Conservation (phyloP, 805 yeast genomes). For the Debaryomyces hansenii region DNA sequence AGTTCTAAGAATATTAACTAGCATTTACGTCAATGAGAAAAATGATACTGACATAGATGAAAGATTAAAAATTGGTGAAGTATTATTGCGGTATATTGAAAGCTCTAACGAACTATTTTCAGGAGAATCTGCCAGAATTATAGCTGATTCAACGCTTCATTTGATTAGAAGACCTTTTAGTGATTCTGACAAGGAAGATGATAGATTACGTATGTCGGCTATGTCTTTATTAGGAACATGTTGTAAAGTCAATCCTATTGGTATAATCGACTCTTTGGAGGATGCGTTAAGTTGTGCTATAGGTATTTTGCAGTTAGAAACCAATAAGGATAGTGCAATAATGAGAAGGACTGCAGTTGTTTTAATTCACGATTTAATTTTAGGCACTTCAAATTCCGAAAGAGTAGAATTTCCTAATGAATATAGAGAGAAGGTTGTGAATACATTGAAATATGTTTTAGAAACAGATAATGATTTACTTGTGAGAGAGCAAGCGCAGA, state of each 20-base stretch:
- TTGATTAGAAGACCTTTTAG: conserved; percentile 29
- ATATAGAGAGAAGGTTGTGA: conserved; percentile 44
- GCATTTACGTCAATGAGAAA: conserved; percentile 34
- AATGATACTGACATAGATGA: conserved; percentile 52
- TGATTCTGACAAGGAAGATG: conserved; percentile 44
- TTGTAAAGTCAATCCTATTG: conserved; percentile 58
- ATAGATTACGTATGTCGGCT: conserved; percentile 76
- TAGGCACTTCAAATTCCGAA: conserved; percentile 47
- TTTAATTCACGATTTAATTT: conserved; percentile 58
- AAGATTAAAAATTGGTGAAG: conserved; percentile 81
- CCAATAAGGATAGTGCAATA: conserved; percentile 42
- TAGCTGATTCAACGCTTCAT: conserved; percentile 46
- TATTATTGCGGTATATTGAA: conserved; percentile 59
- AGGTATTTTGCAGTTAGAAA: conserved; percentile 69
- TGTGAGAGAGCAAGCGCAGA: conserved; percentile 56
- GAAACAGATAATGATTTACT: conserved; percentile 56
- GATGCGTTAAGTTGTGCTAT: conserved; percentile 74
- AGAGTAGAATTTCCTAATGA: conserved; percentile 50
- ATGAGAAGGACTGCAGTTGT: conserved; percentile 78
- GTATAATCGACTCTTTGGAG: conserved; percentile 45
- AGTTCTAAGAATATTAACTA: conserved; percentile 37
- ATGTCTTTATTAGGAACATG: conserved; percentile 80
- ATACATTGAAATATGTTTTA: conserved; percentile 42
- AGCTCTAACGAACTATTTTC: conserved; percentile 47
- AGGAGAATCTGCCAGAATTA: conserved; percentile 40